Evolutionary conservation across 2,329 filamentous ascomycete genomes (phyloP).

Genomic region (Dothideomycetes sp.): DNA sequence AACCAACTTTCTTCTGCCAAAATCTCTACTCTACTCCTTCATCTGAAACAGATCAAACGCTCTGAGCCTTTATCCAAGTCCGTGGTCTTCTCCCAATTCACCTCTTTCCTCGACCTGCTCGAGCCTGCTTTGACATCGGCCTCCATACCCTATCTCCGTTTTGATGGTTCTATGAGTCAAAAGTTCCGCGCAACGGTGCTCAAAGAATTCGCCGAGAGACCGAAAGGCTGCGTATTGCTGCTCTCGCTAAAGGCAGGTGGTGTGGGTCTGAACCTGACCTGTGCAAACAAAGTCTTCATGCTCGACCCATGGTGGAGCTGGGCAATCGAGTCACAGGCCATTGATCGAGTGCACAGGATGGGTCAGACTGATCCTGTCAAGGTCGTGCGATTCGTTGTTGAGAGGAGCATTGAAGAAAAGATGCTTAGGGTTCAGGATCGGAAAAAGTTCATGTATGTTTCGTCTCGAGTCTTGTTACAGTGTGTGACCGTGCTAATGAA

Average conservation of each 20-base stretch:
- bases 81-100: slow-evolving; percentile 95
- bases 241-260: slow-evolving; percentile 83
- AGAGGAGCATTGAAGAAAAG: slow-evolving; percentile 83
- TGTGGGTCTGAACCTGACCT: slow-evolving; percentile 85
- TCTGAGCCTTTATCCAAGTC: slow-evolving; percentile 65
- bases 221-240: slow-evolving; percentile 61
- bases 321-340: slow-evolving; percentile 90
- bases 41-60: slow-evolving; percentile 59
- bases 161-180: slow-evolving; percentile 85
- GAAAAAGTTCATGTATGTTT: slow-evolving; percentile 85
- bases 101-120: slow-evolving; percentile 86
- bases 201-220: slow-evolving; percentile 49
- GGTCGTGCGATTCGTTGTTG: slow-evolving; percentile 80
- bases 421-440: slow-evolving; percentile 90
- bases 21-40: slow-evolving; percentile 64
- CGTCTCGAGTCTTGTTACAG: slow-evolving; percentile 2
- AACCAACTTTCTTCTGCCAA: slow-evolving; percentile 73
- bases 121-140: slow-evolving; percentile 64
- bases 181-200: slow-evolving; percentile 73
- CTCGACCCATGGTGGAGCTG: slow-evolving; percentile 99
- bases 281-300: slow-evolving; percentile 85
- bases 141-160: slow-evolving; percentile 69
- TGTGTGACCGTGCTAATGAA: slow-evolving; percentile 15
- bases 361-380: slow-evolving; percentile 79
- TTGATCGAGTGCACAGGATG: slow-evolving; percentile 95